These are phyloP conservation scores for Fusarium verticillioides DNA, from an alignment of 2,329 filamentous ascomycete species.

Conservation along the genomic window DNA sequence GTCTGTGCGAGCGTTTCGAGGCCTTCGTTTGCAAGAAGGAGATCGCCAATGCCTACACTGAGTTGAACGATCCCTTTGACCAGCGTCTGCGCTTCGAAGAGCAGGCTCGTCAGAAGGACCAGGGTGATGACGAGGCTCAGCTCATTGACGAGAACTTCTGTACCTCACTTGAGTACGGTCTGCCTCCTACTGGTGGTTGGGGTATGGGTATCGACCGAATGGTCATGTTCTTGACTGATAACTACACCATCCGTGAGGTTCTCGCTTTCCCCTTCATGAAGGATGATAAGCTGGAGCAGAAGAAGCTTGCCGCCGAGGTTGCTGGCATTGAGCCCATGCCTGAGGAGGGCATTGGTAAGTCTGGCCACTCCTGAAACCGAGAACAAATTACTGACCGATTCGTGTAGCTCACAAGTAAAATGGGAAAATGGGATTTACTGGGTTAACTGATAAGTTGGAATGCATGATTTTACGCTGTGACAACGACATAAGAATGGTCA, in stretches of 20 bases:
- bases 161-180: conserved; percentile 85
- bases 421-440: not conserved
- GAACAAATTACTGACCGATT: conserved; percentile 11
- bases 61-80: conserved; percentile 93
- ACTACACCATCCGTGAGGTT: conserved; percentile 95
- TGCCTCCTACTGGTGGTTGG: conserved; percentile 96
- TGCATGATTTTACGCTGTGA: conserved; percentile 44
- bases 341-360: conserved; percentile 45
- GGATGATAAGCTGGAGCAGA: conserved; percentile 68
- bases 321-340: conserved; percentile 44
- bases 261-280: conserved; percentile 99
- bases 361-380: no score
- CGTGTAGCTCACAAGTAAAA: conserved; percentile 42
- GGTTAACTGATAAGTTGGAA: conserved; percentile 9
- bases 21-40: conserved; percentile 84
- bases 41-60: conserved; percentile 96
- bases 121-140: conserved; percentile 97
- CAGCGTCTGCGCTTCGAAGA: conserved; percentile 88
- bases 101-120: conserved; percentile 94
- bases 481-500: conserved; percentile 11
- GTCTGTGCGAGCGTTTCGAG: conserved; percentile 96
- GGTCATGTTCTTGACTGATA: conserved; percentile 95
- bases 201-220: conserved; percentile 95
- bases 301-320: conserved; percentile 54
- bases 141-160: conserved; percentile 96